A percentile compares a stretch with the other conserved stretches of the same genome.
These are phyloP conservation scores for Phragmites australis DNA, from an alignment of 176 grass and related monocot species.

Conservation along the genomic window DNA sequence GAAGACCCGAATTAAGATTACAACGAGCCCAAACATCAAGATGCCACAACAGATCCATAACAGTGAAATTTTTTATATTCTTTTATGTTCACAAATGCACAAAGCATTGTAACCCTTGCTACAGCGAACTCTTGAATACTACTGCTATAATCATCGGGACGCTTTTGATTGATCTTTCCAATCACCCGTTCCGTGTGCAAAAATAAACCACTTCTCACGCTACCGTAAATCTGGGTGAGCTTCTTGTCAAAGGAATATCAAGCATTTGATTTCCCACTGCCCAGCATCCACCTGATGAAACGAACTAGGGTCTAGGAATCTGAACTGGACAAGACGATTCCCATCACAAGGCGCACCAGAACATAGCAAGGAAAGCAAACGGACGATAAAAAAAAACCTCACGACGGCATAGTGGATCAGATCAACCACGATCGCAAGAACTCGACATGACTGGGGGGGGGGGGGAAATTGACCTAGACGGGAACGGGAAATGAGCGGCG, in stretches of 20 bases:
- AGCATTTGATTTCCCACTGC: constrained; percentile 3
- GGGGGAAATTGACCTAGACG: not conserved
- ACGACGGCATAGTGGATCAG: not conserved
- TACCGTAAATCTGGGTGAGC: not conserved
- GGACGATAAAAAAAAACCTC: not conserved
- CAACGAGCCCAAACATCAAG: not conserved
- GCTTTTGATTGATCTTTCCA: not conserved
- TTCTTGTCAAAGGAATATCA: not conserved
- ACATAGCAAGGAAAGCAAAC: not conserved
- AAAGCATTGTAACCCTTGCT: not conserved
- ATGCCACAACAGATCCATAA: not conserved
- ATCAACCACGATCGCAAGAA: not conserved
- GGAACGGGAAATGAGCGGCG: not conserved
- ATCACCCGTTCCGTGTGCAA: not conserved
- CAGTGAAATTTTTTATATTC: not conserved
- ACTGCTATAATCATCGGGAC: not conserved
- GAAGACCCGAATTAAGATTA: not conserved
- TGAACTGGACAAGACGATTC: not conserved
- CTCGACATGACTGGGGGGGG: not conserved
- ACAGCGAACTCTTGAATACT: not conserved
- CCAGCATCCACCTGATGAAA: not conserved
- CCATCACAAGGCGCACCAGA: not conserved
- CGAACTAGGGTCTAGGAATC: not conserved
- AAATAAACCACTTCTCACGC: not conserved
- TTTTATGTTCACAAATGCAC: not conserved